phyloP scores from a whole-genome alignment of 352 stramenopile species.

The Thalassiosira mediterranea region DNA sequence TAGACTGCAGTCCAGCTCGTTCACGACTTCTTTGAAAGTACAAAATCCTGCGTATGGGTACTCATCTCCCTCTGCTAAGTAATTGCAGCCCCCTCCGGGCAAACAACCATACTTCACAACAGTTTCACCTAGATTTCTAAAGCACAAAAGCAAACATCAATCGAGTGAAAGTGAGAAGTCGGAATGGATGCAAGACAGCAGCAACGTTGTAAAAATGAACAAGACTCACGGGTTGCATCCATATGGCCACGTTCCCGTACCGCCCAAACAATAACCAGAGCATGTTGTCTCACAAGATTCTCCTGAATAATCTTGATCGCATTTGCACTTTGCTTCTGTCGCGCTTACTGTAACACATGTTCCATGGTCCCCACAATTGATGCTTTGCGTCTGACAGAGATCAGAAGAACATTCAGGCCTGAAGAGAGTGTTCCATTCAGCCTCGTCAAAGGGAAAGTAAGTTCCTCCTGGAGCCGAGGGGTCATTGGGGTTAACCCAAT shows the following conservation, averaged over 20 bases:
- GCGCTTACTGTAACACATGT: conserved; percentile 36
- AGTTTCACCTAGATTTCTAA: too few relatives aligned
- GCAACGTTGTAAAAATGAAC: too few relatives aligned
- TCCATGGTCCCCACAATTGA: conserved; percentile 39
- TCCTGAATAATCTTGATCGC: conserved; percentile 46
- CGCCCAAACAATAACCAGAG: conserved; percentile 36
- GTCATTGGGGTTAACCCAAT: not conserved
- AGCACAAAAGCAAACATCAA: too few relatives aligned
- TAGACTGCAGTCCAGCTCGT: not conserved
- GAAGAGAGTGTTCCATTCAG: not conserved
- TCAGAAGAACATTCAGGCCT: conserved; percentile 44
- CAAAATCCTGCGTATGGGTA: conserved; percentile 42
- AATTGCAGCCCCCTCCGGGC: conserved; percentile 44
- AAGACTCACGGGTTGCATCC: conserved; percentile 22
- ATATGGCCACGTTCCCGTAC: conserved; percentile 21
- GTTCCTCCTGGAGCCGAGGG: not conserved
- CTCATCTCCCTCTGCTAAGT: conserved; percentile 42
- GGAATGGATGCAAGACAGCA: too few relatives aligned
- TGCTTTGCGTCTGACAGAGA: conserved; percentile 26
- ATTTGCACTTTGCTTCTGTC: conserved; percentile 45
- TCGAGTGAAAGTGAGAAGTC: too few relatives aligned
- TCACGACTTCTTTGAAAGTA: conserved; percentile 41
- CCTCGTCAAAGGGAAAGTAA: not conserved
- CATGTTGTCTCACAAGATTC: conserved; percentile 46
- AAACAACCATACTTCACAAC: conserved; percentile 41